phyloP scores from a whole-genome alignment of 1,139 yeast genomes.

The Blastobotrys apis region DNA sequence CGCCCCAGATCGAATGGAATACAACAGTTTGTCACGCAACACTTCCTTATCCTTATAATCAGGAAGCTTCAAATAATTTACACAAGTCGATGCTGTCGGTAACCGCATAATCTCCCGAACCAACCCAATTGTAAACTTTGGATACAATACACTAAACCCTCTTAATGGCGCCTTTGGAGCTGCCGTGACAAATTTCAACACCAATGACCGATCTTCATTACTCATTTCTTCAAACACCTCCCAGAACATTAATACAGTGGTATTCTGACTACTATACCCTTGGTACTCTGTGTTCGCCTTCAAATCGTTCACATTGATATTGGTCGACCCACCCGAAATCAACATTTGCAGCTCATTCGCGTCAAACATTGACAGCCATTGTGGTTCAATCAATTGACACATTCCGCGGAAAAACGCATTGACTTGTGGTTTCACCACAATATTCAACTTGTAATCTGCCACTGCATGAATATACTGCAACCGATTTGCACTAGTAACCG shows the following conservation, averaged over 20 bases:
- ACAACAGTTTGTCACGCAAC: constrained; percentile 60
- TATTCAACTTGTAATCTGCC: constrained; percentile 75
- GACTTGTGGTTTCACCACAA: constrained; percentile 55
- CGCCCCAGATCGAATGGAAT: constrained; percentile 75
- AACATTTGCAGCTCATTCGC: constrained; percentile 78
- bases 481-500: constrained; percentile 59
- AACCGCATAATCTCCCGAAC: constrained; percentile 53
- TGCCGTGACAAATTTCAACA: constrained; percentile 84
- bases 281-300: constrained; percentile 58
- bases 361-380: constrained; percentile 82
- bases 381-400: constrained; percentile 58
- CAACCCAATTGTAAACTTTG: constrained; percentile 69
- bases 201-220: constrained; percentile 44
- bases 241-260: constrained; percentile 60
- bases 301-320: constrained; percentile 67
- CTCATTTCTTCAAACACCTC: constrained; percentile 57
- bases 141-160: constrained; percentile 73
- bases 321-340: constrained; percentile 69
- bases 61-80: constrained; percentile 79
- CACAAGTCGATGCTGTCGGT: constrained; percentile 94
- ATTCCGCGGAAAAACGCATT: constrained; percentile 68
- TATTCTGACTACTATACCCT: constrained; percentile 57
- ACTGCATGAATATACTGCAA: constrained; percentile 72
- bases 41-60: constrained; percentile 61
- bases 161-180: constrained; percentile 87